Percentiles rank a stretch among this genome's conserved stretches.
Evolutionary conservation across 257 asterid species (phyloP).

Genomic region (Haberlea rhodopensis): DNA sequence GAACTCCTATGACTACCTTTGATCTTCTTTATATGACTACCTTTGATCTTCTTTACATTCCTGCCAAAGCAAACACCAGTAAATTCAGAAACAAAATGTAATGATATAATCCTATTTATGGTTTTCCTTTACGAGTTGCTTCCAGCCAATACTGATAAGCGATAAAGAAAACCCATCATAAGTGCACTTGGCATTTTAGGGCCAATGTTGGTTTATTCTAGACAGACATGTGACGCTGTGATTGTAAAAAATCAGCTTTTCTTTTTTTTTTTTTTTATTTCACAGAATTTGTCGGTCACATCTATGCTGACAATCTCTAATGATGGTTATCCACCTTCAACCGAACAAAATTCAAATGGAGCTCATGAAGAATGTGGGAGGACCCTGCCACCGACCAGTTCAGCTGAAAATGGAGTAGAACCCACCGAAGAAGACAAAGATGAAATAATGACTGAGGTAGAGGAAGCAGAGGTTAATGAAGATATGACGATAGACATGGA

Average conservation of each 20-base stretch:
- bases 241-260: not conserved
- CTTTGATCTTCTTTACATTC: too few relatives aligned
- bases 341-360: constrained; percentile 40
- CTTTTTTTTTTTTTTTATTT: constrained; percentile 7
- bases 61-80: not conserved
- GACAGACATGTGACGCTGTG: too few relatives aligned
- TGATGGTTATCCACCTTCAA: constrained; percentile 37
- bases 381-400: constrained; percentile 26
- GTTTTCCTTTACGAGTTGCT: too few relatives aligned
- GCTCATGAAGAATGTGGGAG: constrained; percentile 36
- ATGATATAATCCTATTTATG: too few relatives aligned
- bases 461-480: constrained; percentile 55
- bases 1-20: not conserved
- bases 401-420: constrained; percentile 55
- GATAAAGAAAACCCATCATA: too few relatives aligned
- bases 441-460: constrained; percentile 83
- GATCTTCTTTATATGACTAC: too few relatives aligned
- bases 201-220: too few relatives aligned
- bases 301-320: constrained; percentile 52
- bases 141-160: too few relatives aligned
- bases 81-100: not conserved
- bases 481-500: constrained; percentile 66
- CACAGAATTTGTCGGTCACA: constrained; percentile 76
- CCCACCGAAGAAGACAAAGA: constrained; percentile 50
- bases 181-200: too few relatives aligned